Evolutionary conservation across 108 stramenopile genomes (phyloP).

Genomic region (Skeletonema costatum): DNA sequence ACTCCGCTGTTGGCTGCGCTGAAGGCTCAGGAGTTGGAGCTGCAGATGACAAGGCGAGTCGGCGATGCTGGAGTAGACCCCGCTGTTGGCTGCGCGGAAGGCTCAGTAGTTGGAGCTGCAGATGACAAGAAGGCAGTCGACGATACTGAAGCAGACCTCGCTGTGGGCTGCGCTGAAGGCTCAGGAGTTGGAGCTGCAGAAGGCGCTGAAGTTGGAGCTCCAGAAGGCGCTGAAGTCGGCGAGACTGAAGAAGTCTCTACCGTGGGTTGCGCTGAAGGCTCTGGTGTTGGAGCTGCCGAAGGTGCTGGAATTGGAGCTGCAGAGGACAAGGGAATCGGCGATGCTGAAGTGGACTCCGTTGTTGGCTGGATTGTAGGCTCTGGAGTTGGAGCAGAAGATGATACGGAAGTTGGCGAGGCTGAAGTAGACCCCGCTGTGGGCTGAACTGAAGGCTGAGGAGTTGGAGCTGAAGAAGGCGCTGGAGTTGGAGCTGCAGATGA

Average conservation of each 20-base stretch:
- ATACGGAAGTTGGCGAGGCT: too few species aligned
- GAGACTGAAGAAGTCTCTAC: background rate
- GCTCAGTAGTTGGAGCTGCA: background rate
- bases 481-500: too few species aligned
- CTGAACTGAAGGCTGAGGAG: background rate
- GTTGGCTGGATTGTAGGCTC: too few species aligned
- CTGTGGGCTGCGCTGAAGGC: too few species aligned
- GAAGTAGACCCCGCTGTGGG: too few species aligned
- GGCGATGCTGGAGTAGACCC: background rate
- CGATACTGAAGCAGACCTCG: background rate
- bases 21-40: background rate
- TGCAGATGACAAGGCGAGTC: background rate
- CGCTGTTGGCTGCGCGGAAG: too few species aligned
- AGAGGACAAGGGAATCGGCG: background rate
- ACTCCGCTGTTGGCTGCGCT: background rate
- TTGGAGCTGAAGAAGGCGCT: too few species aligned
- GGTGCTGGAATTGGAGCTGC: background rate
- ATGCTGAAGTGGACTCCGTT: too few species aligned
- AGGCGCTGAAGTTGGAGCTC: too few species aligned
- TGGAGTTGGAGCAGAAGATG: background rate
- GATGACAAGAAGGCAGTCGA: background rate
- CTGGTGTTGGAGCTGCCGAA: background rate
- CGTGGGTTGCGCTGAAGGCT: background rate
- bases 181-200: too few species aligned
- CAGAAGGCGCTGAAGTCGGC: background rate